Evolutionary conservation across 768 basidiomycete genomes (phyloP).

Genomic region (Leccinum barrowsii): DNA sequence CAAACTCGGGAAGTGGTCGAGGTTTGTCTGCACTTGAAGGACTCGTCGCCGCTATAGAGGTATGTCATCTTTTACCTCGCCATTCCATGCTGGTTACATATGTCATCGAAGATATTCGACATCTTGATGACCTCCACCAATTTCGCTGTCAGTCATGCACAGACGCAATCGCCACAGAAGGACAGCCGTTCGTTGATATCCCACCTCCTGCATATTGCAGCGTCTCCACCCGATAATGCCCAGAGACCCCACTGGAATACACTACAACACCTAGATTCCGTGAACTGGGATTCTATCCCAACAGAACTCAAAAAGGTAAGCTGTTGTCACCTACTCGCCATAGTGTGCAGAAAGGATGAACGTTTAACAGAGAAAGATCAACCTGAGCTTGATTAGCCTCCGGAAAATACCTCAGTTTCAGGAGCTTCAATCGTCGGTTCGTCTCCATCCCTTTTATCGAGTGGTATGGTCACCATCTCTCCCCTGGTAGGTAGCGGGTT

Average conservation of each 20-base stretch:
- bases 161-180: slow-evolving; percentile 25
- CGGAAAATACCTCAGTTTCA: slow-evolving; percentile 44
- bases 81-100: background rate
- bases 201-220: slow-evolving; percentile 63
- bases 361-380: slow-evolving; percentile 51
- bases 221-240: slow-evolving; percentile 51
- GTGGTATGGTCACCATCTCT: background rate
- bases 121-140: slow-evolving; percentile 25
- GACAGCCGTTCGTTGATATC: slow-evolving; percentile 28
- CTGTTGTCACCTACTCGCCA: background rate
- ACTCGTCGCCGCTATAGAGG: slow-evolving; percentile 67
- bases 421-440: slow-evolving; percentile 49
- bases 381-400: slow-evolving; percentile 49
- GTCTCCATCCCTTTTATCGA: slow-evolving; percentile 14
- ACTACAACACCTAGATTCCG: slow-evolving; percentile 41
- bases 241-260: slow-evolving; percentile 55
- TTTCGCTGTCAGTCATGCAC: slow-evolving; percentile 7
- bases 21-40: slow-evolving; percentile 74
- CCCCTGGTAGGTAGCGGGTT: slow-evolving; percentile 32
- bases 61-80: slow-evolving; percentile 26
- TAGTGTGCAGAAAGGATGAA: background rate
- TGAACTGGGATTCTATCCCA: slow-evolving; percentile 61
- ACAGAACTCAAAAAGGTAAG: slow-evolving; percentile 59
- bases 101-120: slow-evolving; percentile 42
- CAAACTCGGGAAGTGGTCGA: slow-evolving; percentile 41